These are phyloP conservation scores for Aspergillus bombycis DNA, from an alignment of 2,329 filamentous ascomycete genomes.

Conservation along the genomic window DNA sequence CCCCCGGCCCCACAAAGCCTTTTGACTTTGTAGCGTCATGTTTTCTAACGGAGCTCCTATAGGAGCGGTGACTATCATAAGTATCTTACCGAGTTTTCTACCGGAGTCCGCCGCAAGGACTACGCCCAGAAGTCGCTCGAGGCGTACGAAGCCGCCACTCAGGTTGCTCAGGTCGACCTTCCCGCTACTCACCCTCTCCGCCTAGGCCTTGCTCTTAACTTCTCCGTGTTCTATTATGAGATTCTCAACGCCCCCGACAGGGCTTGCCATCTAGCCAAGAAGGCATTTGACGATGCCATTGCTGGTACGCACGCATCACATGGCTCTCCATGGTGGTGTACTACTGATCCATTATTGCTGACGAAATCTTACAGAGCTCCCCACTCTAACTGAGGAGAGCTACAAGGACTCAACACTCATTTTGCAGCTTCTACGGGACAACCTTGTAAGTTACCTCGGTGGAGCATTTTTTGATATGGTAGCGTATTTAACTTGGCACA, in stretches of 20 bases:
- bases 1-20: conserved; percentile 61
- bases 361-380: conserved; percentile 62
- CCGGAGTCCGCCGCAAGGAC: conserved; percentile 95
- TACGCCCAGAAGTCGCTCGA: conserved; percentile 72
- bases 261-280: conserved; percentile 97
- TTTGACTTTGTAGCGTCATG: conserved; percentile 4
- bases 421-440: conserved; percentile 98
- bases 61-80: conserved; percentile 99
- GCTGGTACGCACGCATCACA: conserved; percentile 54
- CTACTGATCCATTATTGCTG: no score
- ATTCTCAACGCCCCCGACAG: conserved; percentile 97
- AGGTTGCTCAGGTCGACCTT: conserved; percentile 96
- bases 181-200: conserved; percentile 98
- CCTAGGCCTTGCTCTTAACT: conserved; percentile 95
- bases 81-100: conserved; percentile 95
- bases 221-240: conserved; percentile 99
- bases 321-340: no score
- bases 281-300: conserved; percentile 98
- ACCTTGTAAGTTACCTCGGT: conserved; percentile 56
- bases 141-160: conserved; percentile 99
- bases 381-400: conserved; percentile 95
- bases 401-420: conserved; percentile 99
- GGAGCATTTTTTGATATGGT: no score
- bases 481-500: no score
- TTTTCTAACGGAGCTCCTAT: conserved; percentile 15